Evolutionary conservation across 2,329 filamentous ascomycete genomes (phyloP).

Genomic region (Nemania diffusa): DNA sequence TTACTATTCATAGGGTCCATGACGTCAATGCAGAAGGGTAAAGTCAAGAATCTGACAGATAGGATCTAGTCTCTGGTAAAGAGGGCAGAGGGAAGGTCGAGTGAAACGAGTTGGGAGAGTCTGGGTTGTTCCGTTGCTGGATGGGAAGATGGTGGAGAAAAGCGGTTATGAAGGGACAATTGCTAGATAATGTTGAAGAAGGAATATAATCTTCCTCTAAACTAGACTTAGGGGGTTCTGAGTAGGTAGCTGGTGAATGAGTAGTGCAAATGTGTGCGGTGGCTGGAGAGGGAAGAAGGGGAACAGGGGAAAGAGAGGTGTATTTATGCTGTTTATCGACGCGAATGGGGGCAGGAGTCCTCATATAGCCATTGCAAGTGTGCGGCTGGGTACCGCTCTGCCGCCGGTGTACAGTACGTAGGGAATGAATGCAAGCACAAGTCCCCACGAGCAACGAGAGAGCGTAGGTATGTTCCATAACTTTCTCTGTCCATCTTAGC

Average conservation of each 20-base stretch:
- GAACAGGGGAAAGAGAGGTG: not conserved
- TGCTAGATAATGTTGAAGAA: not conserved
- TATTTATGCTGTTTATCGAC: not conserved
- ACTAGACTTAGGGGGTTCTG: not conserved
- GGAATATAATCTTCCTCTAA: not conserved
- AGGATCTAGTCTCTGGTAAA: not conserved
- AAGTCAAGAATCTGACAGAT: not conserved
- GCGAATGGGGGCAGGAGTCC: not conserved
- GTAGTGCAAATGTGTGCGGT: not conserved
- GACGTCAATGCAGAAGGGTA: not conserved
- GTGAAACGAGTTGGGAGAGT: not conserved
- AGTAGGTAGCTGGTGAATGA: not conserved
- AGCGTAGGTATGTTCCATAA: not conserved
- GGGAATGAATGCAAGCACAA: not conserved
- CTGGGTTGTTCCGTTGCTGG: not conserved
- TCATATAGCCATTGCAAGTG: not conserved
- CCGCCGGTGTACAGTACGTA: not conserved
- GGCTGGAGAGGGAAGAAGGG: not conserved
- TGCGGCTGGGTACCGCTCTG: not conserved
- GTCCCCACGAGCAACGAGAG: not conserved
- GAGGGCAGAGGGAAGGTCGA: not conserved
- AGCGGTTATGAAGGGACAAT: too few relatives aligned
- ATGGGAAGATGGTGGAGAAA: not conserved
- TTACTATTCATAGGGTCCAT: not conserved
- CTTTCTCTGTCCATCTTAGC: not conserved